A percentile compares a stretch with the other conserved stretches of the same genome.
These are phyloP conservation scores for Fusarium sp. DNA, from an alignment of 2,329 filamentous ascomycete genomes.

Conservation along the genomic window DNA sequence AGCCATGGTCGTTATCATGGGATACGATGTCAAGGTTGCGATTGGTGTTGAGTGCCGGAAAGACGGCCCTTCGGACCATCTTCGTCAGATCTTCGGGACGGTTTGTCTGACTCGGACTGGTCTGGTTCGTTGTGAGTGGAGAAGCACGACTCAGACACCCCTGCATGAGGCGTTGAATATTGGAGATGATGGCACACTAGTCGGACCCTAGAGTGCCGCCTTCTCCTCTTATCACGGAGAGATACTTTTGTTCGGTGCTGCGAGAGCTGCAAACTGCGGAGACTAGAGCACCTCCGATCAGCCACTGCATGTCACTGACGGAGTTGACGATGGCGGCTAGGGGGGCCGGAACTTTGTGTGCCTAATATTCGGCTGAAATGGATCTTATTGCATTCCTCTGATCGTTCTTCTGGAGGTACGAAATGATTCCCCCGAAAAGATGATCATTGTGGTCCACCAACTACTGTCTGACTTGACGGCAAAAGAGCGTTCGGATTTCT, in stretches of 20 bases:
- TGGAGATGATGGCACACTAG: not conserved
- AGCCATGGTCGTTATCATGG: not conserved
- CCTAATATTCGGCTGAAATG: not conserved
- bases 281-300: not conserved
- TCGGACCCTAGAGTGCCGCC: not conserved
- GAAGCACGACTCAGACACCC: not conserved
- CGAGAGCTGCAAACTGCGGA: not conserved
- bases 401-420: not conserved
- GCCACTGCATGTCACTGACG: not conserved
- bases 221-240: not conserved
- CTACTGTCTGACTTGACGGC: not conserved
- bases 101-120: not conserved
- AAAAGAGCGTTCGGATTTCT: not conserved
- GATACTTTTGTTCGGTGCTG: not conserved
- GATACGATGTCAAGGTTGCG: not conserved
- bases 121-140: not conserved
- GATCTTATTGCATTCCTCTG: not conserved
- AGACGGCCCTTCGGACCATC: not conserved
- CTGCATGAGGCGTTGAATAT: not conserved
- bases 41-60: not conserved
- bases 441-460: not conserved
- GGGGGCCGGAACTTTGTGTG: not conserved
- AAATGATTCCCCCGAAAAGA: not conserved
- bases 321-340: not conserved
- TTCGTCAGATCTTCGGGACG: not conserved